phyloP scores from a whole-genome alignment of 2,329 filamentous ascomycete species.

The Grosmannia clavigera region DNA sequence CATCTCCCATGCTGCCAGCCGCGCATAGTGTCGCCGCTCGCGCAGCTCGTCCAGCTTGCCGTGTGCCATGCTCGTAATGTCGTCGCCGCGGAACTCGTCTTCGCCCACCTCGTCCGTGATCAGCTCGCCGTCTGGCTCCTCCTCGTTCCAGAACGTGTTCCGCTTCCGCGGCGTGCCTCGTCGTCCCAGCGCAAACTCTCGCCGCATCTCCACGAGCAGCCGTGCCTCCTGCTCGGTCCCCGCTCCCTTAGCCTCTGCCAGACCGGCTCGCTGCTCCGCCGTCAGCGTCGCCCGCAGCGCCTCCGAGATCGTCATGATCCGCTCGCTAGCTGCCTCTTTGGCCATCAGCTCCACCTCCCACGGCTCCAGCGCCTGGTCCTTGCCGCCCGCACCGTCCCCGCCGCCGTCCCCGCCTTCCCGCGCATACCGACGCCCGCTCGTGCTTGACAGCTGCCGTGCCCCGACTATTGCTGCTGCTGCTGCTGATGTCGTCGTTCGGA shows the following conservation, averaged over 20 bases:
- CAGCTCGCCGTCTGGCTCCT: constrained; percentile 34
- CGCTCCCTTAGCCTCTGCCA: neutral
- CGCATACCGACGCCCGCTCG: neutral
- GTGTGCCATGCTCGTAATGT: constrained; percentile 74
- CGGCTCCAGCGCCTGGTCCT: constrained; percentile 9
- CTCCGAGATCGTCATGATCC: constrained; percentile 3
- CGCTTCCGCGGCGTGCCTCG: constrained; percentile 14
- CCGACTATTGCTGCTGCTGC: neutral
- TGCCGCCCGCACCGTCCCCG: neutral
- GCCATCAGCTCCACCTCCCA: constrained; percentile 9
- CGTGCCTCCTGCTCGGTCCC: constrained; percentile 4
- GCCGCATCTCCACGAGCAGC: constrained; percentile 1
- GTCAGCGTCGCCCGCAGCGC: constrained; percentile 1
- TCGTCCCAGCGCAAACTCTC: neutral
- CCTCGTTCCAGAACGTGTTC: constrained; percentile 34
- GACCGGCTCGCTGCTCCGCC: neutral
- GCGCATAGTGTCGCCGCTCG: constrained; percentile 77
- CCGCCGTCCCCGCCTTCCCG: neutral
- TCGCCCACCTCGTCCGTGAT: constrained; percentile 40
- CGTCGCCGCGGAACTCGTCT: constrained; percentile 63
- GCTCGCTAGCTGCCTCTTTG: neutral
- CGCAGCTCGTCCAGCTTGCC: constrained; percentile 78
- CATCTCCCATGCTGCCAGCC: constrained; percentile 91
- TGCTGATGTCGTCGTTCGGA: neutral
- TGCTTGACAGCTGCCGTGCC: constrained; percentile 4